Evolutionary conservation across 1,139 yeast species (phyloP).

Genomic region (Hyphopichia pseudoburtonii): DNA sequence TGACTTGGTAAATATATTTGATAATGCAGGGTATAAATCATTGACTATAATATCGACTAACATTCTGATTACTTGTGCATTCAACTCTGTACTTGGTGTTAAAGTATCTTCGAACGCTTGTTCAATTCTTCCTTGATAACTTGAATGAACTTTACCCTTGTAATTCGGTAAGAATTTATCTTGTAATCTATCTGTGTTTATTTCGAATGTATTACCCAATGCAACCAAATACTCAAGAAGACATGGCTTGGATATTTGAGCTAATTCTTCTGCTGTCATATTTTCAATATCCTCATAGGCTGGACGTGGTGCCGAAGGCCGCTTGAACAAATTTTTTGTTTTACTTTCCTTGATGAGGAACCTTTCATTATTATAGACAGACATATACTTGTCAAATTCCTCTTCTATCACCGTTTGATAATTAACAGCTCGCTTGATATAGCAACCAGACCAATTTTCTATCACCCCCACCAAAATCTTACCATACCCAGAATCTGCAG

Average conservation of each 20-base stretch:
- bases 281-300: conserved; percentile 35
- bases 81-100: conserved; percentile 75
- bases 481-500: conserved; percentile 84
- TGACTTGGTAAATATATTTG: conserved; percentile 37
- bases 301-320: conserved; percentile 25
- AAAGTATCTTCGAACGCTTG: conserved; percentile 61
- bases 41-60: conserved; percentile 68
- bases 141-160: conserved; percentile 63
- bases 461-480: conserved; percentile 82
- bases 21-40: conserved; percentile 54
- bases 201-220: conserved; percentile 79
- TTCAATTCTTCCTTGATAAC: conserved; percentile 57
- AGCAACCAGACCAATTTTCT: conserved; percentile 65
- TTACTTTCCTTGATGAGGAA: conserved; percentile 39
- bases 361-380: conserved; percentile 41
- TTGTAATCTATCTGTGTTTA: conserved; percentile 77
- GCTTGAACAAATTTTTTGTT: conserved; percentile 47
- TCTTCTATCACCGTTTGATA: conserved; percentile 59
- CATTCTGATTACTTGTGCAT: conserved; percentile 65
- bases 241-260: conserved; percentile 70
- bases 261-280: conserved; percentile 46
- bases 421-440: conserved; percentile 58
- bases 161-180: conserved; percentile 72
- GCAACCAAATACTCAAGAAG: conserved; percentile 81
- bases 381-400: conserved; percentile 53